Conservation (phyloP, 768 basidiomycete genomes). For the Lactarius hatsudake region DNA sequence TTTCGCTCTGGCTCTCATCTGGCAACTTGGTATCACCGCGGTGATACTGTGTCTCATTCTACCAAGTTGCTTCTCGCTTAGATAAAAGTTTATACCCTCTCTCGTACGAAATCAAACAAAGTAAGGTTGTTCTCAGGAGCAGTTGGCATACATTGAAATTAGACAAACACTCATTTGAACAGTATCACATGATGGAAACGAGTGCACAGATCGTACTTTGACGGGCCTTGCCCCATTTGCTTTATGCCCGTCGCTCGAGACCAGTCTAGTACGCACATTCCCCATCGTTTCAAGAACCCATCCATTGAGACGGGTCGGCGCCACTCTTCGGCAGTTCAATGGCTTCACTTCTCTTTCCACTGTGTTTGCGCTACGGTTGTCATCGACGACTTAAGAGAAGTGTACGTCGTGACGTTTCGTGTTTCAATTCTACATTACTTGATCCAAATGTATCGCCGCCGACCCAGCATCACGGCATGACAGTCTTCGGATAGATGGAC, state of each 20-base stretch:
- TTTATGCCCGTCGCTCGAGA: conserved; percentile 11
- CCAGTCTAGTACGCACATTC: conserved; percentile 4
- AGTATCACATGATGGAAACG: conserved; percentile 5
- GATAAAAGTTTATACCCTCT: conserved; percentile 3
- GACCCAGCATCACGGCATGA: conserved; percentile 18
- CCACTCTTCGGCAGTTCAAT: conserved; percentile 15
- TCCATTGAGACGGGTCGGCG: conserved; percentile 15
- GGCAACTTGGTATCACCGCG: neutral
- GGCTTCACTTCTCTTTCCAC: conserved; percentile 20
- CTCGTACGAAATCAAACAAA: conserved; percentile 11
- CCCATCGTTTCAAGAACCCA: conserved; percentile 15
- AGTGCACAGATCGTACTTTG: neutral
- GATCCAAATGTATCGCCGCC: conserved; percentile 12
- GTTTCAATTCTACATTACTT: conserved; percentile 6
- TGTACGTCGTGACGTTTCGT: conserved; percentile 19
- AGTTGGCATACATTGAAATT: conserved; percentile 5
- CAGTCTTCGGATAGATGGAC: conserved; percentile 13
- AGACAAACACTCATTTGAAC: conserved; percentile 3
- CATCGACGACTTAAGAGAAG: conserved; percentile 12
- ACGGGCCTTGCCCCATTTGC: neutral
- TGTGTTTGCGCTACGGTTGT: conserved; percentile 13
- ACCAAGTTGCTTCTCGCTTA: conserved; percentile 14
- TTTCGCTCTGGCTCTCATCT: neutral
- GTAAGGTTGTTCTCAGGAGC: conserved; percentile 7
- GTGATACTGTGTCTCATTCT: neutral